Conservation (phyloP, 2,329 filamentous ascomycete species). For the Triangularia verruculosa region DNA sequence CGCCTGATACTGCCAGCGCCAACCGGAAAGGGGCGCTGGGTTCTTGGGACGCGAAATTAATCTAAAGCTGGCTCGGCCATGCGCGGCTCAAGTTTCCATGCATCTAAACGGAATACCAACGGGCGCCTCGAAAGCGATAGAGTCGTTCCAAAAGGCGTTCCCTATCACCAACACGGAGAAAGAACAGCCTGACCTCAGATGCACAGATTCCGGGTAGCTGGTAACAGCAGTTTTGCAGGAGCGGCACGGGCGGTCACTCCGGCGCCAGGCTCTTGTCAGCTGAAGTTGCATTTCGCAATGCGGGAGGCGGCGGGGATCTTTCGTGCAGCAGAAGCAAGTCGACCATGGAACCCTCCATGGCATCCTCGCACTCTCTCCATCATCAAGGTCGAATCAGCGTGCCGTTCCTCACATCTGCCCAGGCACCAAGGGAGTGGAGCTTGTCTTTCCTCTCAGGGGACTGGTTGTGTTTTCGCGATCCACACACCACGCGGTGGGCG, state of each 20-base stretch:
- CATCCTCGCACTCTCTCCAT: not conserved
- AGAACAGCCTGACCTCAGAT: not conserved
- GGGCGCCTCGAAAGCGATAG: not conserved
- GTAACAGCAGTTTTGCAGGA: not conserved
- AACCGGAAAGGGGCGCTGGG: not conserved
- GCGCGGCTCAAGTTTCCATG: not conserved
- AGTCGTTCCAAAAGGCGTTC: not conserved
- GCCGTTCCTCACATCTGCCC: not conserved
- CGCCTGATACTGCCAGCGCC: not conserved
- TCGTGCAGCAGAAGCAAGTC: conserved; percentile 4
- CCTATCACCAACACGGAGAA: not conserved
- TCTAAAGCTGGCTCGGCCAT: not conserved
- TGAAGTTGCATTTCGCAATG: conserved; percentile 11
- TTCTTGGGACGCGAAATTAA: not conserved
- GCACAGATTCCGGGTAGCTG: not conserved
- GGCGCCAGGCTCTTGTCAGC: conserved; percentile 6
- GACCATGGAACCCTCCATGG: conserved; percentile 10
- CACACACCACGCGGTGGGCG: conserved; percentile 5
- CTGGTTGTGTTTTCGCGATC: not conserved
- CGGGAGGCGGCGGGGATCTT: conserved; percentile 5
- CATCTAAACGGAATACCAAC: conserved; percentile 1
- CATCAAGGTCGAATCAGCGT: not conserved
- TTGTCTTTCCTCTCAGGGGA: not conserved
- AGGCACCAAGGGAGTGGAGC: conserved; percentile 7
- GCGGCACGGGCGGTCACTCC: conserved; percentile 7